phyloP scores from a whole-genome alignment of 164 flowering plant species.

The Dillenia turbinata region DNA sequence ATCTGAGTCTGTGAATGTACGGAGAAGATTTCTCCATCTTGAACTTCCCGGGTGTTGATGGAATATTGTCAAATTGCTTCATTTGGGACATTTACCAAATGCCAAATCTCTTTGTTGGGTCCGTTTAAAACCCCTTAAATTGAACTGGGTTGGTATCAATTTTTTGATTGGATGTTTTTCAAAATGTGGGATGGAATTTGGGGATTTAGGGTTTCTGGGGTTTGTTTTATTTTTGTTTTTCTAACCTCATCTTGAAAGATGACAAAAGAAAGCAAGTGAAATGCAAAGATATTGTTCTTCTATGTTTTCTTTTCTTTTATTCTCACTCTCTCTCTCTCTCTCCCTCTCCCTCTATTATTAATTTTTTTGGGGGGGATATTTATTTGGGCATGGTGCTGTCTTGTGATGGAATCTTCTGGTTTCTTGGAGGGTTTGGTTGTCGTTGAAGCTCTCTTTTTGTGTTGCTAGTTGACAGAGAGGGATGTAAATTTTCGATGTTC shows the following conservation, averaged over 20 bases:
- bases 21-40: conserved; percentile 79
- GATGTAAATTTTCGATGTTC: background rate
- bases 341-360: background rate
- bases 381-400: no score
- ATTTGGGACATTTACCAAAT: conserved; percentile 35
- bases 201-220: conserved; percentile 3
- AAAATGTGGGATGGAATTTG: background rate
- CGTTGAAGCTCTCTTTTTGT: conserved; percentile 5
- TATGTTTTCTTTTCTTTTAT: background rate
- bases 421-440: conserved; percentile 19
- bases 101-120: background rate
- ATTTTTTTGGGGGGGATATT: conserved; percentile 5
- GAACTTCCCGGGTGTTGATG: conserved; percentile 93
- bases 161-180: background rate
- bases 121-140: background rate
- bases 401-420: conserved; percentile 19
- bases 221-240: background rate
- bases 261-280: no score
- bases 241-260: no score
- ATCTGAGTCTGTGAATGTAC: conserved; percentile 40
- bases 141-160: no score
- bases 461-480: background rate
- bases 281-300: background rate
- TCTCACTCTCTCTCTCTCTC: background rate
- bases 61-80: conserved; percentile 57